phyloP scores from a whole-genome alignment of 306 rosid species.

The Rosa rugosa region DNA sequence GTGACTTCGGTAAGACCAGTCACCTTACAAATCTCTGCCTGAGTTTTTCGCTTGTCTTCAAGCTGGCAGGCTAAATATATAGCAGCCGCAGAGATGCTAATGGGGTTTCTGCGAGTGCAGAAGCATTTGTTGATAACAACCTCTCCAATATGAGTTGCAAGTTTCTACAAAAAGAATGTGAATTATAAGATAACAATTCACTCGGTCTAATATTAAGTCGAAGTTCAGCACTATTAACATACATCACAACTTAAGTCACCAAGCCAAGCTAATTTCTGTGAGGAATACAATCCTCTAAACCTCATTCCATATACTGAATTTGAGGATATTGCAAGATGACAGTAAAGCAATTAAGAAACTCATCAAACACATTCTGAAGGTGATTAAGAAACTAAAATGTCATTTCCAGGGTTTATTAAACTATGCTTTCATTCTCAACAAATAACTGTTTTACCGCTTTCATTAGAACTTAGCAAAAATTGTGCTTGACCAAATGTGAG shows the following conservation, averaged over 20 bases:
- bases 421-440: not conserved
- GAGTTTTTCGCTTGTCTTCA: constrained; percentile 98
- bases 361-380: not conserved
- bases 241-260: not conserved
- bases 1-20: constrained; percentile 96
- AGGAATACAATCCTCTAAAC: not conserved
- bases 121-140: constrained; percentile 98
- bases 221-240: constrained; percentile 3
- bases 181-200: not conserved
- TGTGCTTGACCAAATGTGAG: not conserved
- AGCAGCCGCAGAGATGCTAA: constrained; percentile 96
- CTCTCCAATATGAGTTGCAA: constrained; percentile 95
- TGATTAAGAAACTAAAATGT: constrained; percentile 12
- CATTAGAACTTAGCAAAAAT: constrained; percentile 11
- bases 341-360: not conserved
- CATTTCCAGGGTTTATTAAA: not conserved
- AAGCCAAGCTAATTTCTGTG: not conserved
- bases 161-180: constrained; percentile 50
- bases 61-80: constrained; percentile 98
- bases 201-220: not conserved
- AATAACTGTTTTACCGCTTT: not conserved
- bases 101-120: constrained; percentile 95
- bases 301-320: not conserved
- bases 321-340: not conserved
- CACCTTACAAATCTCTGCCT: constrained; percentile 95